A percentile compares a stretch with the other conserved stretches of the same genome.
Evolutionary conservation across 768 basidiomycete genomes (phyloP).

Genomic region (Suillus spraguei): DNA sequence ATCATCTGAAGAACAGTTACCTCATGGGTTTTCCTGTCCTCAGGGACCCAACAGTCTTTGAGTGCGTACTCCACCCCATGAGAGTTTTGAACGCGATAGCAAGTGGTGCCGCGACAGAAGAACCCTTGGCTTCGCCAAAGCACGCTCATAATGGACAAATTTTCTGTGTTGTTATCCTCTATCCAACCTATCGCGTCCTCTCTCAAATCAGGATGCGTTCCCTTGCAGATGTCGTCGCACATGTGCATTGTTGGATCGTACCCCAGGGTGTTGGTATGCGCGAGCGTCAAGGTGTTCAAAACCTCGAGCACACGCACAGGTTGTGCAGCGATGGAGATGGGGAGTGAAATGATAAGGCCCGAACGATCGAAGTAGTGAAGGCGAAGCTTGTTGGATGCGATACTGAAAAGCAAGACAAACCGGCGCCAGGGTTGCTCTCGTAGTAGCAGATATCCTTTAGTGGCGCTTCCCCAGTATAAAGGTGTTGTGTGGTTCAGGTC

Average conservation of each 20-base stretch:
- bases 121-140: slow-evolving; percentile 8
- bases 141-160: not conserved
- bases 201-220: not conserved
- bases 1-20: not conserved
- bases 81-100: not conserved
- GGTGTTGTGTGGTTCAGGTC: fast-evolving
- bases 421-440: not conserved
- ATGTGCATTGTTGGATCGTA: slow-evolving; percentile 7
- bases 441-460: slow-evolving; percentile 3
- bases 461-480: not conserved
- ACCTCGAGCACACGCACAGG: not conserved
- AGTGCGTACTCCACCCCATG: not conserved
- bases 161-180: not conserved
- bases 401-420: not conserved
- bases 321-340: not conserved
- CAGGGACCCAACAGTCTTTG: slow-evolving; percentile 5
- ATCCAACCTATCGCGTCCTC: not conserved
- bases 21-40: not conserved
- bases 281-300: not conserved
- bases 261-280: not conserved
- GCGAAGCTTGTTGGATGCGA: not conserved
- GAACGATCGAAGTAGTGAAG: slow-evolving; percentile 2
- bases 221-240: not conserved
- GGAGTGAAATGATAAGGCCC: not conserved
- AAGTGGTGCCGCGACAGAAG: not conserved